A percentile compares a stretch with the other conserved stretches of the same genome.
These are phyloP conservation scores for Fusarium circinatum DNA, from an alignment of 2,329 filamentous ascomycete genomes.

Conservation along the genomic window DNA sequence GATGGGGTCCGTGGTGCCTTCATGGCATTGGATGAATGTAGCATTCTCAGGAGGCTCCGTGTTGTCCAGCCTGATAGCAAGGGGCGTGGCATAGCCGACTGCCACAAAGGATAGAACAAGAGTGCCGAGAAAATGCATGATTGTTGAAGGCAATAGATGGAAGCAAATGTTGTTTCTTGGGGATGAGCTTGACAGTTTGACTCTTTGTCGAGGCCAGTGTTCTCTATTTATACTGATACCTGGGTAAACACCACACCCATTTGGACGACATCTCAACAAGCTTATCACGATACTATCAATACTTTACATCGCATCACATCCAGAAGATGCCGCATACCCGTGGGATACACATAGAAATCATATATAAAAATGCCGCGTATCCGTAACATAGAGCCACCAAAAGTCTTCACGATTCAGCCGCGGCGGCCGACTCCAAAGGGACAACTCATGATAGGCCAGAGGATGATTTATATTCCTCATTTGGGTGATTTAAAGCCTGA, in stretches of 20 bases:
- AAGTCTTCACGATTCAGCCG: neutral
- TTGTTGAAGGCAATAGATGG: neutral
- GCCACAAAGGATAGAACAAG: neutral
- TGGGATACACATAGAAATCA: too few relatives aligned
- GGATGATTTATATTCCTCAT: neutral
- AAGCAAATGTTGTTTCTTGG: neutral
- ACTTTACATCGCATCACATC: rapidly evolving
- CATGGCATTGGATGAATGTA: neutral
- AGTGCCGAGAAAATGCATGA: neutral
- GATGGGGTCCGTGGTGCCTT: neutral
- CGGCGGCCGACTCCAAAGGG: neutral
- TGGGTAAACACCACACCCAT: rapidly evolving
- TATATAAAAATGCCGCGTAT: neutral
- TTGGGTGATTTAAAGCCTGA: neutral
- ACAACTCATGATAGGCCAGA: neutral
- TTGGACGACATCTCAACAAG: neutral
- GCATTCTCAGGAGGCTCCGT: neutral
- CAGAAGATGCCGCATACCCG: neutral
- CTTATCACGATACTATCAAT: neutral
- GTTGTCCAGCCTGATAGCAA: neutral
- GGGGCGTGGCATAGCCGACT: neutral
- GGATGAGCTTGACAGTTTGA: neutral
- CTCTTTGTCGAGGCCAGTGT: rapidly evolving
- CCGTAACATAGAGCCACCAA: too few relatives aligned
- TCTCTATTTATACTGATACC: neutral